phyloP scores from a whole-genome alignment of 306 rosid genomes.

The Ziziphus jujuba region DNA sequence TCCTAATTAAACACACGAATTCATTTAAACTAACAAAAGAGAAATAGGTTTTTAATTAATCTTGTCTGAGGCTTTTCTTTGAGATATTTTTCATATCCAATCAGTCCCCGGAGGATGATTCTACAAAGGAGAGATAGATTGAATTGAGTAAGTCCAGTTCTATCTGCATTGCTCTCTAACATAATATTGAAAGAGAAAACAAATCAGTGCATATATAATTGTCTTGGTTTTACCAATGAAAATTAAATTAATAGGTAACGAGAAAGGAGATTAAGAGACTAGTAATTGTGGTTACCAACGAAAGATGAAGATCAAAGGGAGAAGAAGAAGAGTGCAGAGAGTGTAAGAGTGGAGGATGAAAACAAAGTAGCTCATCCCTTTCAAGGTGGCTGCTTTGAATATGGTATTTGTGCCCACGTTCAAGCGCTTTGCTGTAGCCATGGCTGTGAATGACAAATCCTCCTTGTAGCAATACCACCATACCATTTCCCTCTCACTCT shows the following conservation, averaged over 20 bases:
- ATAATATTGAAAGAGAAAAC: not conserved
- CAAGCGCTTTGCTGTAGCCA: conserved; percentile 45
- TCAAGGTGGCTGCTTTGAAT: conserved; percentile 52
- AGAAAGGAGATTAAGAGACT: not conserved
- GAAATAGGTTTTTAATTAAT: not conserved
- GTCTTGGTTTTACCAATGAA: not conserved
- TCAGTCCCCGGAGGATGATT: conserved; percentile 41
- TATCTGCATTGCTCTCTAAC: conserved; percentile 13
- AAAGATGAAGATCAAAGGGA: conserved; percentile 47
- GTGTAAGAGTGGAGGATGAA: conserved; percentile 48
- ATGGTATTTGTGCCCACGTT: conserved; percentile 45
- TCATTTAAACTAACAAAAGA: not conserved
- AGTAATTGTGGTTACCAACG: conserved; percentile 27
- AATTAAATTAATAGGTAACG: too few species aligned
- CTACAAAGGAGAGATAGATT: conserved; percentile 30
- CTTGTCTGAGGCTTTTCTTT: not conserved
- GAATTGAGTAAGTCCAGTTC: conserved; percentile 47
- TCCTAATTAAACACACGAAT: not conserved
- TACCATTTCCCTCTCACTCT: too few species aligned
- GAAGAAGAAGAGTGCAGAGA: conserved; percentile 39
- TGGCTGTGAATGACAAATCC: conserved; percentile 43
- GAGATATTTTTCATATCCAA: conserved; percentile 38
- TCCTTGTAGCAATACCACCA: conserved; percentile 31
- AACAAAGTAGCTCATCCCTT: conserved; percentile 51
- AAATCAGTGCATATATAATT: too few species aligned